Evolutionary conservation across 202 grass and related monocot genomes (phyloP), one percentile per base, ranked within the genome.

Genomic region (Digitaria exilis): DNA sequence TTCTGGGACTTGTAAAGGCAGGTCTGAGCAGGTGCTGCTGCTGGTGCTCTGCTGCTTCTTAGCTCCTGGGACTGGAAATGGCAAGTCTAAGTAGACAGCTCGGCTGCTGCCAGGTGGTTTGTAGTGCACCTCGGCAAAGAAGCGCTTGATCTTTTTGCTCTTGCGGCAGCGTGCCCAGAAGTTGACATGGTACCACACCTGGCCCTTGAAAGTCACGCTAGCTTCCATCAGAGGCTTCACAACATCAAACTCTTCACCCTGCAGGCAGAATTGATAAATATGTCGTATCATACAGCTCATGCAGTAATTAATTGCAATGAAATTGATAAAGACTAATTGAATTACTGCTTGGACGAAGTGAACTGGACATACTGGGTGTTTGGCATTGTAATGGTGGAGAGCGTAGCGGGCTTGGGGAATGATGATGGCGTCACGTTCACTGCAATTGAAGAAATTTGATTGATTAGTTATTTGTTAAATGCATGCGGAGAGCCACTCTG

Each of bases 151-250:
- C 79, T 71, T 81, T 30, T 48, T 60, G 39, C 25, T 71, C 39
- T 57, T 60, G 22, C 66, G 66, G 66, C 25, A 71, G 52, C 79
- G 66, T 24, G 79, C 66, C 79, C 66, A 81, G 79, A 81, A 81
- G 66, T 81, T 81, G 12, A 81, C 0, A 55, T 60, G 79, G 37
- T 10, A 43, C 79, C 79, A 81, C 35, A n/a, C 0, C 18, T 81
- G 79, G 37, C 65, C 79, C 12, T 2, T 71, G 26, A 71, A 81
- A 45, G 4, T 0, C 7, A 22, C 79, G 0, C 19, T 14, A 15
- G 31, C 9, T 44, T 5, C 25, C 79, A 71, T 81, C 9, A 81
- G 37, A 17, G 79, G 66, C 37, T 81, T 81, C 65, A 81, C 79
- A 31, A 3, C 65, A 58, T 81, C 79, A 69, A 81, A 81, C 25